These are phyloP conservation scores for Pneumocystis canis DNA, from an alignment of 1,139 yeast genomes.

Conservation along the genomic window DNA sequence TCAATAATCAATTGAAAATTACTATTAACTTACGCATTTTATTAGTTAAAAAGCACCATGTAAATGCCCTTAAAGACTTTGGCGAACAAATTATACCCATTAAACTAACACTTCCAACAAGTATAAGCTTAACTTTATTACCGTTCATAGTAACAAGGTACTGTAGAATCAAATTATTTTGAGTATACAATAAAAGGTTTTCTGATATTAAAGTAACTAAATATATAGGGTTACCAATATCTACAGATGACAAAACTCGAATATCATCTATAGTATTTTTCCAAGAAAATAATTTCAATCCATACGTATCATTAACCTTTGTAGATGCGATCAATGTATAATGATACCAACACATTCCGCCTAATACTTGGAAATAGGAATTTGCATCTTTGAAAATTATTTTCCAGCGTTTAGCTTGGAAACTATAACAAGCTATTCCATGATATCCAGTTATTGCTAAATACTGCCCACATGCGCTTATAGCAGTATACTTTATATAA, in stretches of 20 bases:
- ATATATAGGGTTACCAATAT: conserved; percentile 21
- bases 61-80: conserved; percentile 23
- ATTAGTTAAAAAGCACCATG: conserved; percentile 17
- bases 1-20: background rate
- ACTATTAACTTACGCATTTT: conserved; percentile 5
- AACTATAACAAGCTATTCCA: conserved; percentile 30
- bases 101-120: conserved; percentile 23
- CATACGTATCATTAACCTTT: conserved; percentile 19
- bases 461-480: conserved; percentile 29
- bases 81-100: conserved; percentile 25
- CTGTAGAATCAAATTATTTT: conserved; percentile 22
- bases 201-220: conserved; percentile 21
- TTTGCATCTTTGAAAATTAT: conserved; percentile 27
- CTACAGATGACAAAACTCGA: conserved; percentile 6
- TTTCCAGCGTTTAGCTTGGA: conserved; percentile 30
- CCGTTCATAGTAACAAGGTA: conserved; percentile 17
- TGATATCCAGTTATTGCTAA: conserved; percentile 31
- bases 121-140: conserved; percentile 17
- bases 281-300: conserved; percentile 27
- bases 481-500: conserved; percentile 27
- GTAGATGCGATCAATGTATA: conserved; percentile 26
- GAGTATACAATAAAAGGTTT: conserved; percentile 23
- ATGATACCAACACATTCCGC: conserved; percentile 32
- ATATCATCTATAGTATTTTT: conserved; percentile 24
- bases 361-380: conserved; percentile 28